phyloP scores from a whole-genome alignment of 1,284 basidiomycete genomes.

The Cutaneotrichosporon cavernicola region DNA sequence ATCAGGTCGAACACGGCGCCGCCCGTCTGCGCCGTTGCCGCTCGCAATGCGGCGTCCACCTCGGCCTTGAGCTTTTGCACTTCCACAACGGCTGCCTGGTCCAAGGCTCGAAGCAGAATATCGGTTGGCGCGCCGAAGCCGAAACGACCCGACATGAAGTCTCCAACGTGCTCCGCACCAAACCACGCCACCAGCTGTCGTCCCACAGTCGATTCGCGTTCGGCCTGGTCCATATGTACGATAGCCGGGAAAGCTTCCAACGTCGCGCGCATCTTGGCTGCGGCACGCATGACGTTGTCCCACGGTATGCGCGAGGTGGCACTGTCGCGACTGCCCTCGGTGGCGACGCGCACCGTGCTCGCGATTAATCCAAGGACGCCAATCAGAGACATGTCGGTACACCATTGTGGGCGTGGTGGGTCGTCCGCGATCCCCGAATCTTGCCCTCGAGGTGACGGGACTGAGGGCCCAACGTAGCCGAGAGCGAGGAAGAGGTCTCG shows the following conservation, averaged over 20 bases:
- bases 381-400: constrained; percentile 40
- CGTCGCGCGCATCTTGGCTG: constrained; percentile 39
- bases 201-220: constrained; percentile 23
- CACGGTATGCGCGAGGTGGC: constrained; percentile 25
- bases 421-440: constrained; percentile 26
- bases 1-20: constrained; percentile 27
- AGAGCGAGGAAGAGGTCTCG: constrained; percentile 40
- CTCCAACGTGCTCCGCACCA: constrained; percentile 33
- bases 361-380: constrained; percentile 42
- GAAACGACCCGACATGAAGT: constrained; percentile 39
- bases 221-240: constrained; percentile 20
- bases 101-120: constrained; percentile 24
- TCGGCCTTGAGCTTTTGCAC: constrained; percentile 31
- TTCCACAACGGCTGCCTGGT: constrained; percentile 31
- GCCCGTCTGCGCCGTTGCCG: constrained; percentile 5
- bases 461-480: constrained; percentile 49
- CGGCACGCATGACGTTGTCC: constrained; percentile 42
- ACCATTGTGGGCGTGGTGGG: constrained; percentile 42
- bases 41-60: constrained; percentile 29
- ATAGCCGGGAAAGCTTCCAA: constrained; percentile 33
- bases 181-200: constrained; percentile 29
- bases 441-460: constrained; percentile 20
- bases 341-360: constrained; percentile 29
- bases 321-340: constrained; percentile 21
- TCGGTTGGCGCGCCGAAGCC: constrained; percentile 34